These are phyloP conservation scores for Mycena epipterygia DNA, from an alignment of 768 basidiomycete genomes.

Conservation along the genomic window DNA sequence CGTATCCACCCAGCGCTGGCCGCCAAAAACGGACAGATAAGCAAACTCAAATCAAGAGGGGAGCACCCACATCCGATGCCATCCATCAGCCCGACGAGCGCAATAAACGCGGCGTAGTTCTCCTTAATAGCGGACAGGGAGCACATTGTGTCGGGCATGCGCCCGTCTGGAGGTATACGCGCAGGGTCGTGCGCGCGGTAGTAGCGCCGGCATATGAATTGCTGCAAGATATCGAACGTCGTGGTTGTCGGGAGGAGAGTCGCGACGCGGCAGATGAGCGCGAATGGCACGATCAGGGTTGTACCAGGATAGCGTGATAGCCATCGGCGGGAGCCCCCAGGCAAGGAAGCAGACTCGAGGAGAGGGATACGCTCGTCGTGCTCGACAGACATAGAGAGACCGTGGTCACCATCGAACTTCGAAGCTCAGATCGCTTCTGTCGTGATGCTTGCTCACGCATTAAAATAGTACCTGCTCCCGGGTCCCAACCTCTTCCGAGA, in stretches of 20 bases:
- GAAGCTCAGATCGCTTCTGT: too few relatives aligned
- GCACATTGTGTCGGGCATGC: conserved; percentile 35
- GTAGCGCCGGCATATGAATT: conserved; percentile 44
- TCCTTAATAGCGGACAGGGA: conserved; percentile 37
- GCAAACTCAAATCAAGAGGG: background rate
- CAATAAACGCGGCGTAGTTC: conserved; percentile 38
- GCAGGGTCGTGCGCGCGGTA: conserved; percentile 32
- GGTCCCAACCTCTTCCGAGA: too few relatives aligned
- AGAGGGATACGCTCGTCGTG: conserved; percentile 9
- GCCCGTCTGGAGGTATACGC: conserved; percentile 27
- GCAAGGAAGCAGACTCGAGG: background rate
- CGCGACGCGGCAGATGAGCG: conserved; percentile 41
- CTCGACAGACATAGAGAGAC: conserved; percentile 2
- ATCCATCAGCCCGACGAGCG: conserved; percentile 31
- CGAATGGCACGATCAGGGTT: conserved; percentile 44
- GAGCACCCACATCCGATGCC: conserved; percentile 40
- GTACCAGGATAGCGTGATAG: background rate
- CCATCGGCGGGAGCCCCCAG: background rate
- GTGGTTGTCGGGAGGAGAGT: conserved; percentile 42
- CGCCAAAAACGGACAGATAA: background rate
- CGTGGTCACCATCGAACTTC: too few relatives aligned
- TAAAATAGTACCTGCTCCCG: too few relatives aligned
- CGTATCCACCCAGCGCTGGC: conserved; percentile 42
- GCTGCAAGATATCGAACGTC: conserved; percentile 41
- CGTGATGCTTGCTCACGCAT: too few relatives aligned